These are phyloP conservation scores for Solanum virginianum DNA, from an alignment of 257 asterid species.

Conservation along the genomic window DNA sequence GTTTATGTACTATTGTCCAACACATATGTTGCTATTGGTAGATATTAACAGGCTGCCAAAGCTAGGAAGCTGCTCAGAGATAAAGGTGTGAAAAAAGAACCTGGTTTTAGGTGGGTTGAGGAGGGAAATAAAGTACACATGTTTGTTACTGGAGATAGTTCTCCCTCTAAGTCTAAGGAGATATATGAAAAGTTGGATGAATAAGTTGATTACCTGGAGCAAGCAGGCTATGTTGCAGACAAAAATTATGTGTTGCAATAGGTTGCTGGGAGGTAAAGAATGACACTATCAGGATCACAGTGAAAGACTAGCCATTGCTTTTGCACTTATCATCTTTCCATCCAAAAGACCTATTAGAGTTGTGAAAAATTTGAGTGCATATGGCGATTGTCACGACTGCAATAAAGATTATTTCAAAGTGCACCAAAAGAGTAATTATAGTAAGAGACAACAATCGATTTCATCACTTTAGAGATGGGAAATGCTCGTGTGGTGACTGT, in stretches of 20 bases:
- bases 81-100: constrained; percentile 68
- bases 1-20: constrained; percentile 56
- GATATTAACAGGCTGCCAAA: constrained; percentile 80
- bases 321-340: constrained; percentile 55
- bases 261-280: constrained; percentile 53
- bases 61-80: constrained; percentile 69
- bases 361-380: constrained; percentile 76
- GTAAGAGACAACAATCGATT: constrained; percentile 81
- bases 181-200: constrained; percentile 59
- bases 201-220: constrained; percentile 40
- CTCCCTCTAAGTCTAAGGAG: constrained; percentile 32
- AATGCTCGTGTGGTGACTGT: constrained; percentile 69
- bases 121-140: constrained; percentile 65
- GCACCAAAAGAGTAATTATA: constrained; percentile 46
- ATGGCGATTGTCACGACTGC: constrained; percentile 82
- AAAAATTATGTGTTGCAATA: constrained; percentile 42
- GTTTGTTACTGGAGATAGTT: constrained; percentile 69
- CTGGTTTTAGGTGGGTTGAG: constrained; percentile 89
- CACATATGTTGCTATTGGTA: constrained; percentile 73
- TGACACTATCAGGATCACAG: constrained; percentile 57
- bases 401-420: constrained; percentile 54
- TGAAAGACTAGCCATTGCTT: constrained; percentile 84
- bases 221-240: constrained; percentile 67
- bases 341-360: constrained; percentile 55
- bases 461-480: constrained; percentile 61